phyloP scores from a whole-genome alignment of 257 asterid genomes.

The Gentiana macrophylla region DNA sequence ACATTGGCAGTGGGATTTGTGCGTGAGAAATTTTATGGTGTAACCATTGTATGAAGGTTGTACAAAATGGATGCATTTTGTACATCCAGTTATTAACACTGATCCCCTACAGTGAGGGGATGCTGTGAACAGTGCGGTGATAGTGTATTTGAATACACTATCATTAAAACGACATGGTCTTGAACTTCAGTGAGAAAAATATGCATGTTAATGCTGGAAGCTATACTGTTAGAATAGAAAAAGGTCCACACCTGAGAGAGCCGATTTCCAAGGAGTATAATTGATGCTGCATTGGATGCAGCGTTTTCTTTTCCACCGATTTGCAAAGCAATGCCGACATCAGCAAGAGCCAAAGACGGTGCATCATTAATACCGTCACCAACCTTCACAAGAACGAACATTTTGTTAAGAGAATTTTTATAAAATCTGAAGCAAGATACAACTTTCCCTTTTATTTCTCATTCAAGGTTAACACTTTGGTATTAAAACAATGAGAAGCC shows the following conservation, averaged over 20 bases:
- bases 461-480: not conserved
- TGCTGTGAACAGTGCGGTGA: too few relatives aligned
- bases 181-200: not conserved
- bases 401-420: not conserved
- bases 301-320: conserved; percentile 94
- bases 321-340: conserved; percentile 94
- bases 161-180: not conserved
- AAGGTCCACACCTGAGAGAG: conserved; percentile 61
- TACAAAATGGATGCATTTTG: too few relatives aligned
- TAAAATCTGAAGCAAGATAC: not conserved
- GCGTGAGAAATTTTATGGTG: too few relatives aligned
- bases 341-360: conserved; percentile 96
- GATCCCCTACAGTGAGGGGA: too few relatives aligned
- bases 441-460: not conserved
- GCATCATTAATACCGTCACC: conserved; percentile 99
- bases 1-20: too few relatives aligned
- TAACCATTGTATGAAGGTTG: too few relatives aligned
- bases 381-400: conserved; percentile 45
- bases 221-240: not conserved
- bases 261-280: conserved; percentile 79
- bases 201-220: too few relatives aligned
- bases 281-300: conserved; percentile 95
- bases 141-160: too few relatives aligned
- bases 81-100: too few relatives aligned
- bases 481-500: not conserved